Conservation (phyloP, 2,329 filamentous ascomycete species). For the Colletotrichum neosansevieriae region DNA sequence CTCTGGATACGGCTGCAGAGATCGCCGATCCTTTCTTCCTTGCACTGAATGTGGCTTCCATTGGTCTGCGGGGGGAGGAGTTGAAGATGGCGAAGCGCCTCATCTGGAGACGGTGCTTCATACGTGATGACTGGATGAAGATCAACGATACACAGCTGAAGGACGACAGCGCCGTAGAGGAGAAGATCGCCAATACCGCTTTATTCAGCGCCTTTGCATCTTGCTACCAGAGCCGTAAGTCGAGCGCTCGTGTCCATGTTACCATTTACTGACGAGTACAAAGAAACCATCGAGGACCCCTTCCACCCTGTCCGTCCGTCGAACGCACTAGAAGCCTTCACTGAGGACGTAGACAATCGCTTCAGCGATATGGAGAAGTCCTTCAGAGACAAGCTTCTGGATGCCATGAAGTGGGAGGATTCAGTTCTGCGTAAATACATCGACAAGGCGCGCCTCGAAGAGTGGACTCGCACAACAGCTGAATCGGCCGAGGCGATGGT, state of each 20-base stretch:
- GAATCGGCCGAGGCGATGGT: conserved; percentile 53
- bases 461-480: conserved; percentile 68
- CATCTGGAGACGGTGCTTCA: conserved; percentile 89
- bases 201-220: conserved; percentile 75
- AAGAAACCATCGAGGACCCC: conserved; percentile 57
- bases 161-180: conserved; percentile 75
- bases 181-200: conserved; percentile 72
- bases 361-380: conserved; percentile 71
- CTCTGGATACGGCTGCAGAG: conserved; percentile 62
- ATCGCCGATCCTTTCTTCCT: conserved; percentile 78
- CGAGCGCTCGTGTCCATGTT: conserved; percentile 37
- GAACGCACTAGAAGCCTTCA: conserved; percentile 70
- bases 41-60: conserved; percentile 73
- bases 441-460: conserved; percentile 74
- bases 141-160: conserved; percentile 84
- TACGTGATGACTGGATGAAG: conserved; percentile 85
- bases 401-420: conserved; percentile 81
- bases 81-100: conserved; percentile 68
- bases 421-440: conserved; percentile 72
- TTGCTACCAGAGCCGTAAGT: conserved; percentile 71
- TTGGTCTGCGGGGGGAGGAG: conserved; percentile 66
- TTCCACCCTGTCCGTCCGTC: conserved; percentile 63
- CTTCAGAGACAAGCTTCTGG: conserved; percentile 74
- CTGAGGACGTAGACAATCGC: conserved; percentile 71
- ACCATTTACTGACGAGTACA: conserved; percentile 45